These are phyloP conservation scores for Phlyctochytrium bullatum DNA, from an alignment of 192 early-diverging fungal species.

Conservation along the genomic window DNA sequence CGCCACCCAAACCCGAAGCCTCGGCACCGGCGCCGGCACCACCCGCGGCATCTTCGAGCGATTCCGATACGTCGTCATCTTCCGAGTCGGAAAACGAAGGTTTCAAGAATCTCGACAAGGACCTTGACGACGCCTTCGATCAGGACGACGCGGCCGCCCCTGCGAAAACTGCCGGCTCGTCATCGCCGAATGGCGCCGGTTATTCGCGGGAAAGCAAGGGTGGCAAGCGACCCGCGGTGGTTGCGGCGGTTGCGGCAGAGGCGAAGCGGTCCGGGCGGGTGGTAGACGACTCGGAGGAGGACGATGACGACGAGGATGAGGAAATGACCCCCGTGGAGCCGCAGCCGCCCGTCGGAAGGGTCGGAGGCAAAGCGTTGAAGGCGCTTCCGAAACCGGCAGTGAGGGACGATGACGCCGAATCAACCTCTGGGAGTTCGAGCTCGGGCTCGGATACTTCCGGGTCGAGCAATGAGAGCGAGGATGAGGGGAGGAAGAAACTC, in stretches of 20 bases:
- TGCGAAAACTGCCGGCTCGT: neutral
- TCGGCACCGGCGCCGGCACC: neutral
- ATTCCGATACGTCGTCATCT: neutral
- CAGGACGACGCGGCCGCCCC: neutral
- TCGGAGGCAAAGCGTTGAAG: no score
- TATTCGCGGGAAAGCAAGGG: neutral
- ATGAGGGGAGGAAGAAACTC: no score
- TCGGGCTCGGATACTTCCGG: no score
- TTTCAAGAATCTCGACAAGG: neutral
- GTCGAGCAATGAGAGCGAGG: no score
- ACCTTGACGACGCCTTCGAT: slow-evolving; percentile 2
- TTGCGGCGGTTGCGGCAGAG: neutral
- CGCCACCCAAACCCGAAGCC: no score
- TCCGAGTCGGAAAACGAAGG: neutral
- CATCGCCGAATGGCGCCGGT: neutral
- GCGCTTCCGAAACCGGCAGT: no score
- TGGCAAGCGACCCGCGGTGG: neutral
- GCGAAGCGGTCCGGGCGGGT: neutral
- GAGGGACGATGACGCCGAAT: no score
- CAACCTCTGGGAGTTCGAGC: no score
- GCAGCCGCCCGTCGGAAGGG: no score
- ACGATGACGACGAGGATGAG: slow-evolving; percentile 1
- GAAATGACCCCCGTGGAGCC: no score
- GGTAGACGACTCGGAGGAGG: neutral
- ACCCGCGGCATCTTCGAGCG: neutral